Evolutionary conservation across 1,284 basidiomycete genomes (phyloP).

Genomic region (Cutaneotrichosporon cyanovorans): DNA sequence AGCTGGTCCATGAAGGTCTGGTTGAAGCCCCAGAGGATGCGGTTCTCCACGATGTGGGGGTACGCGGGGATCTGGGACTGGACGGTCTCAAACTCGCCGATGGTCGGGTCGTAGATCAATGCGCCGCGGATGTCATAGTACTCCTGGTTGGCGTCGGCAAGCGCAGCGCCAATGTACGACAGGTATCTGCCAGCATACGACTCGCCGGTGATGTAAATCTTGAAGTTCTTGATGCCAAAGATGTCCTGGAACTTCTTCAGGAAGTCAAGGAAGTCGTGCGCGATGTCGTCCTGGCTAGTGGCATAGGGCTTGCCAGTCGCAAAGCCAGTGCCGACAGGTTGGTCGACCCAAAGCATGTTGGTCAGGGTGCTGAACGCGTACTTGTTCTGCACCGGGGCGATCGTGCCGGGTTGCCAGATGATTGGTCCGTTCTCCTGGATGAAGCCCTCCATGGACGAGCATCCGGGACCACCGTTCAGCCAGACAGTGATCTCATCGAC

Average conservation of each 20-base stretch:
- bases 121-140: slow-evolving; percentile 23
- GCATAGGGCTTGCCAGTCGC: slow-evolving; percentile 64
- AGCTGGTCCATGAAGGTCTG: slow-evolving; percentile 58
- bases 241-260: slow-evolving; percentile 19
- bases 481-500: slow-evolving; percentile 29
- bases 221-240: slow-evolving; percentile 22
- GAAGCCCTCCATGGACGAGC: slow-evolving; percentile 67
- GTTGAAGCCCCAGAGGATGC: slow-evolving; percentile 18
- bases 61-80: slow-evolving; percentile 58
- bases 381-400: slow-evolving; percentile 59
- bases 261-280: slow-evolving; percentile 32
- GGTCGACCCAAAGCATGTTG: slow-evolving; percentile 48
- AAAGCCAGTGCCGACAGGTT: slow-evolving; percentile 75
- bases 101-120: slow-evolving; percentile 28
- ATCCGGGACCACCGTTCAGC: slow-evolving; percentile 40
- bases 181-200: slow-evolving; percentile 46
- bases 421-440: slow-evolving; percentile 77
- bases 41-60: slow-evolving; percentile 9
- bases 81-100: slow-evolving; percentile 49
- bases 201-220: slow-evolving; percentile 33
- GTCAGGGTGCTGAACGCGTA: slow-evolving; percentile 70
- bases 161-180: slow-evolving; percentile 42
- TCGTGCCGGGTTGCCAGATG: slow-evolving; percentile 59
- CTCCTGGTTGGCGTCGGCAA: slow-evolving; percentile 22
- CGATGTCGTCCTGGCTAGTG: slow-evolving; percentile 39